A percentile compares a stretch with the other conserved stretches of the same genome.
These are phyloP conservation scores for Osmanthus fragrans DNA, from an alignment of 257 asterid genomes.

Conservation along the genomic window DNA sequence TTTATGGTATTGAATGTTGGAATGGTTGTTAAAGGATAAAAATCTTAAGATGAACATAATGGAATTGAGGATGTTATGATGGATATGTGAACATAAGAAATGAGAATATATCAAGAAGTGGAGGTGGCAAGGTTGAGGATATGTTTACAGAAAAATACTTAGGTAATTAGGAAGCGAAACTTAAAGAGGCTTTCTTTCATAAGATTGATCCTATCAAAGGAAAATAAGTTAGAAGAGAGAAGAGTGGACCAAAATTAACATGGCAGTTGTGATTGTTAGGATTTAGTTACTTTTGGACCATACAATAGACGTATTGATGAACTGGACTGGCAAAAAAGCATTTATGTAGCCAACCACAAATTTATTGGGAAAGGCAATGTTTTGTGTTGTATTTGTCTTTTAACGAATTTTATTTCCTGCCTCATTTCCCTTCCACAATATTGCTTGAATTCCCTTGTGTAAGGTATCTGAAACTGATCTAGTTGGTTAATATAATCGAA, in stretches of 20 bases:
- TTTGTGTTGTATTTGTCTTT: not conserved
- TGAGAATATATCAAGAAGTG: not conserved
- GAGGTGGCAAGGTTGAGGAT: too few species aligned
- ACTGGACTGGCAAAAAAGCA: not conserved
- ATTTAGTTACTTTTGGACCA: not conserved
- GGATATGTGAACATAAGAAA: not conserved
- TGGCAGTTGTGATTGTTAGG: not conserved
- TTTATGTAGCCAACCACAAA: not conserved
- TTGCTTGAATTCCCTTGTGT: not conserved
- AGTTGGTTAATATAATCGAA: constrained; percentile 3
- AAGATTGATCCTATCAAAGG: not conserved
- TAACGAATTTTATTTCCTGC: not conserved
- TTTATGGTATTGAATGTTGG: not conserved
- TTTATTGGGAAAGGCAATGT: not conserved
- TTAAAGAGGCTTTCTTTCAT: too few species aligned
- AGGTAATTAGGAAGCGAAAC: too few species aligned
- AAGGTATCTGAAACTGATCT: not conserved
- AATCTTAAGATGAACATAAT: not conserved
- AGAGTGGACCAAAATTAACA: not conserved
- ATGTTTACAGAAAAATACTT: too few species aligned
- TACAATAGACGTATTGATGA: not conserved
- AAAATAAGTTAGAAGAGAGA: not conserved
- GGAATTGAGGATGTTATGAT: not conserved
- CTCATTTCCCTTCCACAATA: not conserved
- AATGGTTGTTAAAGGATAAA: not conserved